These are phyloP conservation scores for Daedaleopsis sinensis DNA, from an alignment of 768 basidiomycete genomes.

Conservation along the genomic window DNA sequence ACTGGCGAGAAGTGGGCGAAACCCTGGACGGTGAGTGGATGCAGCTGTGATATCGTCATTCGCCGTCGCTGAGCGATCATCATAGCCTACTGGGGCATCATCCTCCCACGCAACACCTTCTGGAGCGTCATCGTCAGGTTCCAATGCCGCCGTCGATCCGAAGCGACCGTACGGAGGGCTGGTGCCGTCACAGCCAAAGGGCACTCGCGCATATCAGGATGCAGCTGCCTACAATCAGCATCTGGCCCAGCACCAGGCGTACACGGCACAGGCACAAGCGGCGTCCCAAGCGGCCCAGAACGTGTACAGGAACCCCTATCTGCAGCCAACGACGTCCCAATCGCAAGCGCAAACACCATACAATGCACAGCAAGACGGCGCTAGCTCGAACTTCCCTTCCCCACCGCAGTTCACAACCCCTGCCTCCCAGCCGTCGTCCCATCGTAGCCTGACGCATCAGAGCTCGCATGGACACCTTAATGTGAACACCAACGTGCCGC, in stretches of 20 bases:
- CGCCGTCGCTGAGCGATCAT: not conserved
- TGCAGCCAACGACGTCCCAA: constrained; percentile 47
- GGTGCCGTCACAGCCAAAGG: constrained; percentile 86
- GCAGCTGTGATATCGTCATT: not conserved
- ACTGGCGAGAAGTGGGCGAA: constrained; percentile 95
- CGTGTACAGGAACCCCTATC: constrained; percentile 80
- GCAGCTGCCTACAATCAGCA: constrained; percentile 95
- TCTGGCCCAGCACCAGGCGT: constrained; percentile 90
- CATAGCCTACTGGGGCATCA: constrained; percentile 27
- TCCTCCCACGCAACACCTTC: constrained; percentile 5
- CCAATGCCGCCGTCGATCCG: constrained; percentile 51
- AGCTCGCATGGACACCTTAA: constrained; percentile 51
- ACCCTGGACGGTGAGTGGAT: constrained; percentile 65
- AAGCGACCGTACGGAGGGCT: constrained; percentile 94
- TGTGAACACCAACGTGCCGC: constrained; percentile 29
- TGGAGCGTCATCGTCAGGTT: constrained; percentile 34
- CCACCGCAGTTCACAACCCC: constrained; percentile 31
- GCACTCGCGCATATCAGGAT: constrained; percentile 85
- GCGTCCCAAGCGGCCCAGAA: constrained; percentile 72
- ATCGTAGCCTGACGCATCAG: constrained; percentile 51
- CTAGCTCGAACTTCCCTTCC: constrained; percentile 11
- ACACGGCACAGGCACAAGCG: constrained; percentile 83
- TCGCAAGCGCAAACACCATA: constrained; percentile 32
- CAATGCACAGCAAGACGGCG: constrained; percentile 28
- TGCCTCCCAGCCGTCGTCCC: constrained; percentile 37